Conservation (phyloP, 139 green algal species). For the Auxenochlorella protothecoides region DNA sequence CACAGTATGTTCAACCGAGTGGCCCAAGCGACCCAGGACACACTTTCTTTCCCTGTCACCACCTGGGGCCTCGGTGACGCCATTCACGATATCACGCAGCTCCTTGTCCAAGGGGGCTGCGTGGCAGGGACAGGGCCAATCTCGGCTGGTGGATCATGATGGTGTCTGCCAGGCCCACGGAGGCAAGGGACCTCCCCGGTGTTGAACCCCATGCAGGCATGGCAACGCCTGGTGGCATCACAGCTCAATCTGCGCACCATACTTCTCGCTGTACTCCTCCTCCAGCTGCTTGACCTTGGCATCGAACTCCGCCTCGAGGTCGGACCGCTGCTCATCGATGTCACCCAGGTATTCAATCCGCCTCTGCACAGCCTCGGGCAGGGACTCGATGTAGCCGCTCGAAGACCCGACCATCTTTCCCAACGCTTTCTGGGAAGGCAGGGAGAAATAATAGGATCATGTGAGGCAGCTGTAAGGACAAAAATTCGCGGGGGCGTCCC, state of each 20-base stretch:
- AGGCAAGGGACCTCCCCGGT: too few relatives aligned
- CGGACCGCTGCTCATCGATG: conserved; percentile 53
- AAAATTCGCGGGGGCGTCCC: too few relatives aligned
- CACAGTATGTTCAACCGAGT: too few relatives aligned
- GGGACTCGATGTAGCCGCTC: conserved; percentile 36
- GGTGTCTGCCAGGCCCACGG: too few relatives aligned
- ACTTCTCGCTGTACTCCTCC: conserved; percentile 45
- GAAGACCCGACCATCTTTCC: conserved; percentile 39
- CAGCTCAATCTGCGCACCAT: too few relatives aligned
- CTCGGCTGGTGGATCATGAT: too few relatives aligned
- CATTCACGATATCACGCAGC: conserved; percentile 52
- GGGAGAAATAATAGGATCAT: background rate
- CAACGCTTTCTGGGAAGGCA: conserved; percentile 15
- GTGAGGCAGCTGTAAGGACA: background rate
- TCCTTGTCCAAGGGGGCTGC: conserved; percentile 52
- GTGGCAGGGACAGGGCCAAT: too few relatives aligned
- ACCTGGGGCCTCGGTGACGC: conserved; percentile 34
- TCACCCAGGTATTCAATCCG: conserved; percentile 31
- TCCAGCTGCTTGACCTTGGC: conserved; percentile 48
- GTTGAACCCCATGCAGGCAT: background rate
- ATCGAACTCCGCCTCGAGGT: conserved; percentile 48
- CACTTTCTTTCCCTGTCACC: background rate
- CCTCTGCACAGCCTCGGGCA: conserved; percentile 23
- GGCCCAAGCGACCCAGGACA: too few relatives aligned
- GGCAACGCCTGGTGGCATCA: too few relatives aligned